These are phyloP conservation scores for Comarum palustre DNA, from an alignment of 306 rosid species.

Conservation along the genomic window DNA sequence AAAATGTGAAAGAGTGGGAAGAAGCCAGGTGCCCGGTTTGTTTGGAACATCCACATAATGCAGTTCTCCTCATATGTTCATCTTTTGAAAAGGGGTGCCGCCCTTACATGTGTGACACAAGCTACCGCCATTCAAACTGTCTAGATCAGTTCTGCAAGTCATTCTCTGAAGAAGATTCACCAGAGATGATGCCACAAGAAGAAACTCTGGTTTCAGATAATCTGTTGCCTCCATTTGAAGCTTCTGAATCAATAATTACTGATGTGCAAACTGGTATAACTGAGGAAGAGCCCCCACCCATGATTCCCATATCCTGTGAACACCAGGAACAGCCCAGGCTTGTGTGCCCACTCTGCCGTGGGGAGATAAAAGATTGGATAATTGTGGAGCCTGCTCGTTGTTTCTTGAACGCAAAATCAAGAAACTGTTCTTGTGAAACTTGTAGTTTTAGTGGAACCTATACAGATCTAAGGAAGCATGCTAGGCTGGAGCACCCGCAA, in stretches of 20 bases:
- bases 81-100: slow-evolving; percentile 92
- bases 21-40: slow-evolving; percentile 96
- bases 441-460: slow-evolving; percentile 77
- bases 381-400: slow-evolving; percentile 78
- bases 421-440: slow-evolving; percentile 88
- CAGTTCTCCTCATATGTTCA: slow-evolving; percentile 88
- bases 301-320: slow-evolving; percentile 57
- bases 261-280: slow-evolving; percentile 46
- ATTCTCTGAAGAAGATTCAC: slow-evolving; percentile 46
- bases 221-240: slow-evolving; percentile 25
- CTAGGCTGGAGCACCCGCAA: slow-evolving; percentile 81
- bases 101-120: slow-evolving; percentile 97
- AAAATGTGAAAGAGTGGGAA: slow-evolving; percentile 80
- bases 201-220: slow-evolving; percentile 40
- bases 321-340: slow-evolving; percentile 52
- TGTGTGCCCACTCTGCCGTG: slow-evolving; percentile 92
- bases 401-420: slow-evolving; percentile 83
- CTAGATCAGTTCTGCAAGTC: slow-evolving; percentile 93
- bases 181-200: slow-evolving; percentile 36
- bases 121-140: slow-evolving; percentile 97
- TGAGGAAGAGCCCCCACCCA: slow-evolving; percentile 47
- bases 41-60: slow-evolving; percentile 99
- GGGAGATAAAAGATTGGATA: slow-evolving; percentile 75
- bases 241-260: slow-evolving; percentile 18
- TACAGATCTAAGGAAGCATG: slow-evolving; percentile 90